Base-by-base conservation (phyloP, 345 rosid genomes). In the Raphanus sativus region DNA sequence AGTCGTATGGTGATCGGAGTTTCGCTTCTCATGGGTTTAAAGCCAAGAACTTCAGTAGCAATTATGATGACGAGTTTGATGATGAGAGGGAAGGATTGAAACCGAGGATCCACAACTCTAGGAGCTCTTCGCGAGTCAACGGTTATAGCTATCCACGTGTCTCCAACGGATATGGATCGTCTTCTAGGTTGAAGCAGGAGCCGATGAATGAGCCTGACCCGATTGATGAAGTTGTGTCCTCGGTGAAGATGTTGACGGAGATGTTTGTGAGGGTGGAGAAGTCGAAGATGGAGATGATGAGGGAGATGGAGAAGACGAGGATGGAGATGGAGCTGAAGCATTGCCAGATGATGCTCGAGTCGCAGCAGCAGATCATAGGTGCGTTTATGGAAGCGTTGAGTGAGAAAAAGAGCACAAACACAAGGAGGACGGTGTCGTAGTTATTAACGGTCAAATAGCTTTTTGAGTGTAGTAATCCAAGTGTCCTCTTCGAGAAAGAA, bases 201-300 rank as follows among this genome's bases (percentile, higher is more conserved):
- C 81, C 74, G 70, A 82, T 69, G 66, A 70, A 72, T 38, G 86
- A 65, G 65, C 32, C 64, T 4, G 90, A 85, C 68, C 86, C 91
- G 2, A 29, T 87, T 25, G 78, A 80, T n/a, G 90, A 87, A 73
- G 71, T 88, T 74, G 93, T 82, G 29, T 80, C 89, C 17, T 86
- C 96, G 2, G 81, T 88, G 29, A 86, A 84, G 65, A 50, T 82
- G 80, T 77, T 84, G 77, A 80, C 88, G 1, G 86, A 86, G 66
- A 80, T 77, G 81, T 90, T 87, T 84, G 84, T 84, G 77, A 84
- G 81, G 80, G 82, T 86, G 60, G 96, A 90, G 87, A 84, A 83
- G 83, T 85, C 84, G 82, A 90, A 90, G 86, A 85, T 90, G 86
- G 90, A 90, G 54, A 86, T 88, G 92, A 84, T 87, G 80, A 85